phyloP scores from a whole-genome alignment of 2,329 filamentous ascomycete genomes.

The Ophiocordyceps camponoti-floridani region DNA sequence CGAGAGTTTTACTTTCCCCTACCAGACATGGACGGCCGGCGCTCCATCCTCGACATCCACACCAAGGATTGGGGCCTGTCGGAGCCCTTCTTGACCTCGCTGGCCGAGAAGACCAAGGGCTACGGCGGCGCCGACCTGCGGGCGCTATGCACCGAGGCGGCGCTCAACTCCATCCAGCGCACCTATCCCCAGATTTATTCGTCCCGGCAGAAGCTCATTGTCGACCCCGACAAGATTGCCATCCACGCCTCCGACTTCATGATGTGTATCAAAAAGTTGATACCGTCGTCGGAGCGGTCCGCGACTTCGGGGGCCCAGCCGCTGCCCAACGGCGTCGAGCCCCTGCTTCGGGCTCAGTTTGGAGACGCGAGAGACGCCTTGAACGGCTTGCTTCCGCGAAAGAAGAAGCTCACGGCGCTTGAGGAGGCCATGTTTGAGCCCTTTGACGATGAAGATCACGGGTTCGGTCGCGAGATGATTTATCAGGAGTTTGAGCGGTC shows the following conservation, averaged over 20 bases:
- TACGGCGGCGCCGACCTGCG: constrained; percentile 92
- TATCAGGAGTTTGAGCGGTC: constrained; percentile 68
- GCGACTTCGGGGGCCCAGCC: constrained; percentile 70
- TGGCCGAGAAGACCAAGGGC: constrained; percentile 82
- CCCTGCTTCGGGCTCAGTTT: constrained; percentile 60
- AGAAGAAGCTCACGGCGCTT: constrained; percentile 73
- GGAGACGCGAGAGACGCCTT: constrained; percentile 49
- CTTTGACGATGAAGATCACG: constrained; percentile 62
- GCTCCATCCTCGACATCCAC: constrained; percentile 84
- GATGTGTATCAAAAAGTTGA: constrained; percentile 89
- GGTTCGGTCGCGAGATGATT: constrained; percentile 67
- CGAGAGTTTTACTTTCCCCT: constrained; percentile 96
- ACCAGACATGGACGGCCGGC: constrained; percentile 62
- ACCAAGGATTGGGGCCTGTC: constrained; percentile 84
- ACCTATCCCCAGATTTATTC: constrained; percentile 94
- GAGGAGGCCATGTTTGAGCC: constrained; percentile 89
- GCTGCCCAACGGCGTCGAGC: constrained; percentile 62
- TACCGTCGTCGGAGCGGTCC: constrained; percentile 85
- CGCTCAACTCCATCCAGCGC: constrained; percentile 85
- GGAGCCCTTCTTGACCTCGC: constrained; percentile 59
- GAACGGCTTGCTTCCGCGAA: constrained; percentile 62
- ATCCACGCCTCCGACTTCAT: constrained; percentile 92
- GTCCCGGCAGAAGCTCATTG: constrained; percentile 74
- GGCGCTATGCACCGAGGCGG: constrained; percentile 87
- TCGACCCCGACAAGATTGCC: constrained; percentile 68